These are phyloP conservation scores for Adansonia gregorii DNA, from an alignment of 441 rosid species.

Conservation along the genomic window DNA sequence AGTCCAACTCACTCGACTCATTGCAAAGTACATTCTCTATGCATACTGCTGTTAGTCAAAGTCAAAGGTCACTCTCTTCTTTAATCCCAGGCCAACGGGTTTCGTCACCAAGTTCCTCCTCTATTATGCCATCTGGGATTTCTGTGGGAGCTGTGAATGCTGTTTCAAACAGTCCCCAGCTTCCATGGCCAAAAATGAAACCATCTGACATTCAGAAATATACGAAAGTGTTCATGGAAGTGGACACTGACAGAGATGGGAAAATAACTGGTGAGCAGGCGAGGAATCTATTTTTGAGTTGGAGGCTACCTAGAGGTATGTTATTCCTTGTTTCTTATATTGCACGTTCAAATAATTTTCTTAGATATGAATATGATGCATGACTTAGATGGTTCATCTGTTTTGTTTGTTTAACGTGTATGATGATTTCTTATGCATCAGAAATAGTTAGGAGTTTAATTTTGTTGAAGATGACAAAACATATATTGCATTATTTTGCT, in stretches of 20 bases:
- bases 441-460: background rate
- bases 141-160: constrained; percentile 62
- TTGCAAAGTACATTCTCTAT: constrained; percentile 64
- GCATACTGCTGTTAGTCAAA: constrained; percentile 66
- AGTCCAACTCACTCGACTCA: constrained; percentile 67
- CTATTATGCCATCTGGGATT: constrained; percentile 50
- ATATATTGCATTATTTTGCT: background rate
- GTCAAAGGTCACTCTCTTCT: constrained; percentile 52
- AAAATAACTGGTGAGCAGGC: constrained; percentile 94
- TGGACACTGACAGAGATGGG: constrained; percentile 92
- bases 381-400: background rate
- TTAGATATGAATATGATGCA: constrained; percentile 5
- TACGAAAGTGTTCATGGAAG: constrained; percentile 85
- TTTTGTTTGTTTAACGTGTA: background rate
- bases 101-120: constrained; percentile 56
- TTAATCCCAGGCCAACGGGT: constrained; percentile 51
- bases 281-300: constrained; percentile 84
- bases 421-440: constrained; percentile 8
- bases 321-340: constrained; percentile 19
- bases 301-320: constrained; percentile 96
- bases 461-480: background rate
- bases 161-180: constrained; percentile 53
- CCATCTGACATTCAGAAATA: constrained; percentile 87
- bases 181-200: constrained; percentile 89
- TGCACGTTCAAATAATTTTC: constrained; percentile 5